These are phyloP conservation scores for Penicillium hordei DNA, from an alignment of 2,329 filamentous ascomycete genomes.

Conservation along the genomic window DNA sequence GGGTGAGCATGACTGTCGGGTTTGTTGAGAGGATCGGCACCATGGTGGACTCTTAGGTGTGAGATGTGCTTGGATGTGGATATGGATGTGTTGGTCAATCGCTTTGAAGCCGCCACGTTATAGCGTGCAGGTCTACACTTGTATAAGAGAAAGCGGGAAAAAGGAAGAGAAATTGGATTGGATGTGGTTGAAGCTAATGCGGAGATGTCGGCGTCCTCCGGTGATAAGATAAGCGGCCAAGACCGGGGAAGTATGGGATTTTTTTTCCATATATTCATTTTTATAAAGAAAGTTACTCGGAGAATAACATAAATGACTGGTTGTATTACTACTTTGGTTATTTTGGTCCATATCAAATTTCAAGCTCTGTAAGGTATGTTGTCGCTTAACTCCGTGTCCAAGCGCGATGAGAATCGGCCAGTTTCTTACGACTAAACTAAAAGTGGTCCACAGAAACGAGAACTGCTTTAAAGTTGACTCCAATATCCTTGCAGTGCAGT, in stretches of 20 bases:
- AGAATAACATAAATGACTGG: too few species aligned
- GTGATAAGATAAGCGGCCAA: conserved; percentile 17
- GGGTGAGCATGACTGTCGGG: conserved; percentile 51
- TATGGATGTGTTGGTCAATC: background rate
- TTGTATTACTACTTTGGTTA: accelerated
- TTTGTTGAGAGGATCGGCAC: conserved; percentile 34
- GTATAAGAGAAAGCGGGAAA: background rate
- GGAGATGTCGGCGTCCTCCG: conserved; percentile 16
- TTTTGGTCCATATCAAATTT: background rate
- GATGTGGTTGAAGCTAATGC: conserved; percentile 2
- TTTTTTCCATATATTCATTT: background rate
- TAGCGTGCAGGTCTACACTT: background rate
- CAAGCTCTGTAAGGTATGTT: background rate
- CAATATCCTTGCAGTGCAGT: background rate
- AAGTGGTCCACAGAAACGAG: background rate
- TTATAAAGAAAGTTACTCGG: background rate
- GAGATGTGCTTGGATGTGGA: background rate
- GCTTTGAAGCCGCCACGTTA: background rate
- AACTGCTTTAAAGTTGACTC: background rate
- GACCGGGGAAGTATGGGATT: conserved; percentile 5
- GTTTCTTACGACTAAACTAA: background rate
- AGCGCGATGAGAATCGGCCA: background rate
- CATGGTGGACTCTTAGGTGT: conserved; percentile 25
- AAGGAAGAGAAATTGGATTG: background rate
- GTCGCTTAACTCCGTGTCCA: background rate